Evolutionary conservation across 345 rosid genomes (phyloP).

Genomic region (Eucalyptus dawsonii): DNA sequence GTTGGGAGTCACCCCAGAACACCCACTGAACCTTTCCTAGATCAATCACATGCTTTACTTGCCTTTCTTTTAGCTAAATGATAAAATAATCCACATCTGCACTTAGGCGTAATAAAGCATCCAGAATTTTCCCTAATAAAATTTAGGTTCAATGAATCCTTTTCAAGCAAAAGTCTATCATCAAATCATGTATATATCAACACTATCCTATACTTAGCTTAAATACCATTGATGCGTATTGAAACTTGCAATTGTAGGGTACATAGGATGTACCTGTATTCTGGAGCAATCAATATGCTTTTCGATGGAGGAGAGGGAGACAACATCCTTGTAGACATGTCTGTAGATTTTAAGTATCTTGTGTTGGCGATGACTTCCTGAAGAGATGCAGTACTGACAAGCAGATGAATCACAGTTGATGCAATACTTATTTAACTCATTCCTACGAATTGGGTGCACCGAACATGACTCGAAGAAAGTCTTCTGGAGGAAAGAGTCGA

Average conservation of each 20-base stretch:
- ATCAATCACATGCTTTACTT: neutral
- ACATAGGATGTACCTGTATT: constrained; percentile 16
- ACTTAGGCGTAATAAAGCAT: neutral
- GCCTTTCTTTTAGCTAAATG: neutral
- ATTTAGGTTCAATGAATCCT: neutral
- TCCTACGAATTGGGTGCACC: constrained; percentile 17
- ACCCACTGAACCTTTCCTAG: neutral
- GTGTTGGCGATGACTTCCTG: constrained; percentile 17
- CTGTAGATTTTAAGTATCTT: constrained; percentile 29
- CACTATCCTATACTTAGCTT: neutral
- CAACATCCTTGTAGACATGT: constrained; percentile 33
- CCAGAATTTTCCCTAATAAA: neutral
- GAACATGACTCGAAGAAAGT: constrained; percentile 18
- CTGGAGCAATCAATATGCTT: constrained; percentile 21
- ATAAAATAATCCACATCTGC: neutral
- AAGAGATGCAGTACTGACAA: constrained; percentile 30
- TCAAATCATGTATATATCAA: neutral
- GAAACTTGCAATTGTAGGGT: neutral
- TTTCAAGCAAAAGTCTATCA: neutral
- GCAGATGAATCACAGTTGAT: constrained; percentile 17
- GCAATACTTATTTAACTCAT: constrained; percentile 27
- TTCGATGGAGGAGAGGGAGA: constrained; percentile 14
- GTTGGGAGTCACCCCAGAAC: neutral
- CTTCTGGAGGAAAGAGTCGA: constrained; percentile 6
- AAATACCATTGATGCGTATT: neutral